Evolutionary conservation across 768 basidiomycete genomes (phyloP).

Genomic region (Ephemerocybe angulata): DNA sequence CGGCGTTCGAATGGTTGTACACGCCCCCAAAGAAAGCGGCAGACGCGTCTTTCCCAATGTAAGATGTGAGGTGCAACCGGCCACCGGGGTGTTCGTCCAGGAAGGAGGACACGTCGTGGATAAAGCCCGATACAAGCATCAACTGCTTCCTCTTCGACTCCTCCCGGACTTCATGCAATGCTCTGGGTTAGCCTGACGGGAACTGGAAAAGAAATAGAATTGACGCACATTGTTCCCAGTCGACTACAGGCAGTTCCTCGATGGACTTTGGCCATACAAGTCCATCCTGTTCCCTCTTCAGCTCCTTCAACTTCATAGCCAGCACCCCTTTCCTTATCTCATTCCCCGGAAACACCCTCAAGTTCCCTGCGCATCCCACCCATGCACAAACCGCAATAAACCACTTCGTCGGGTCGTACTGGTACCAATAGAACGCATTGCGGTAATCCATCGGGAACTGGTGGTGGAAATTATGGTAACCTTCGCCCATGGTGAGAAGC

Average conservation of each 20-base stretch:
- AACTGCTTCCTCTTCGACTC: constrained; percentile 74
- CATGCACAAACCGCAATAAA: constrained; percentile 69
- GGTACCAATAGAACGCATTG: constrained; percentile 77
- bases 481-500: constrained; percentile 81
- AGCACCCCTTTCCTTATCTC: constrained; percentile 81
- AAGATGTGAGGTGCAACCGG: constrained; percentile 47
- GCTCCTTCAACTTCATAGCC: constrained; percentile 77
- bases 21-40: constrained; percentile 83
- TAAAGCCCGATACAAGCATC: constrained; percentile 78
- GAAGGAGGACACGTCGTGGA: constrained; percentile 79
- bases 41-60: constrained; percentile 80
- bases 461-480: constrained; percentile 89
- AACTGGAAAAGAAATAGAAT: not conserved
- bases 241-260: constrained; percentile 67
- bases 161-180: not conserved
- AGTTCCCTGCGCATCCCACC: constrained; percentile 72
- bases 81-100: constrained; percentile 81
- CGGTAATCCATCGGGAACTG: constrained; percentile 88
- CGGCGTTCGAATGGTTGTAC: constrained; percentile 80
- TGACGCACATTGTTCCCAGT: constrained; percentile 76
- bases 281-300: constrained; percentile 60
- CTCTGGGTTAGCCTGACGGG: not conserved
- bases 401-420: constrained; percentile 95
- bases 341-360: constrained; percentile 83
- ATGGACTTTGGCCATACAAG: constrained; percentile 57